Percentiles rank a stretch among this genome's conserved stretches.
Evolutionary conservation across 139 green algal genomes (phyloP).

Genomic region (Closterium sp.): DNA sequence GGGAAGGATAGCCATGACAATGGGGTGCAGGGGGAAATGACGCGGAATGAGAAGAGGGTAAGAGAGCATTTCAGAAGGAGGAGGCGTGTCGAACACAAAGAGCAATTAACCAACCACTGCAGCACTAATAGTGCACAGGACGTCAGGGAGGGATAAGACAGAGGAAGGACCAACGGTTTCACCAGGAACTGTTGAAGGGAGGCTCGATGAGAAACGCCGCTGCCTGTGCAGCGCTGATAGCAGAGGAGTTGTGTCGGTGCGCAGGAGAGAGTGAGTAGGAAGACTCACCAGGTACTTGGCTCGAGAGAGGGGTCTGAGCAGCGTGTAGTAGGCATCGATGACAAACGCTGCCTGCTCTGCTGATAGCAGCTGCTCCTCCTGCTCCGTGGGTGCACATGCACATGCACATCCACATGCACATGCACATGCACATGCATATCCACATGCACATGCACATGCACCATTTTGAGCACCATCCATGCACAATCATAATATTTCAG

Average conservation of each 20-base stretch:
- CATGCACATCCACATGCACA: not conserved
- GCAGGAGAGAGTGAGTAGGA: not conserved
- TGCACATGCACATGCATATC: not conserved
- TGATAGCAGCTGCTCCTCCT: not conserved
- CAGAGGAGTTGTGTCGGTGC: not conserved
- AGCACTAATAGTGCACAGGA: not conserved
- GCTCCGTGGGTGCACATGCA: not conserved
- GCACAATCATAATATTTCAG: too few species aligned
- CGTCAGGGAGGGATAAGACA: not conserved
- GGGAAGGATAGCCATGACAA: not conserved
- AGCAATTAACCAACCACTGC: not conserved
- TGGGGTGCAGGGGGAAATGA: not conserved
- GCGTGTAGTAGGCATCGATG: conserved; percentile 6
- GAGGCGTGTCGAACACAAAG: not conserved
- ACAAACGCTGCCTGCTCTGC: not conserved
- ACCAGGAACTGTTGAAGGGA: not conserved
- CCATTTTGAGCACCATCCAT: not conserved
- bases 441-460: not conserved
- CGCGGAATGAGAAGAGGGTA: not conserved
- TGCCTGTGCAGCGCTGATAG: not conserved
- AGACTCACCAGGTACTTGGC: not conserved
- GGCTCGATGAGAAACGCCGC: not conserved
- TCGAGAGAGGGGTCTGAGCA: not conserved
- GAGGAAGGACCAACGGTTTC: not conserved
- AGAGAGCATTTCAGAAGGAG: not conserved